Conservation (phyloP, 2,329 filamentous ascomycete genomes). For the Colletotrichum cordylinicola region DNA sequence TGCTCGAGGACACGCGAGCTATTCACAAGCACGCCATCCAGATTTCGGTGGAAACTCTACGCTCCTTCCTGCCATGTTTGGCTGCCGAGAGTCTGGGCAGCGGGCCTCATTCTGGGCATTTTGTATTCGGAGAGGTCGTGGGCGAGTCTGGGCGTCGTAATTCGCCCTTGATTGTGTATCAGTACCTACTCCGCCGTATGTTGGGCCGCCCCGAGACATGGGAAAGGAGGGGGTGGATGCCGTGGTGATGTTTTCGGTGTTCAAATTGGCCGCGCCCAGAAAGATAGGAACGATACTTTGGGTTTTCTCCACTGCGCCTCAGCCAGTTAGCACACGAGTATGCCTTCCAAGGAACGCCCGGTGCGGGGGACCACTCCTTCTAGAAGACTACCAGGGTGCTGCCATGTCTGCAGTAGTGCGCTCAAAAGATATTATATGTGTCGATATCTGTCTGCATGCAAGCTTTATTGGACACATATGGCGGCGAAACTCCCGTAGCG, state of each 20-base stretch:
- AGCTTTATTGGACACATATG: not conserved
- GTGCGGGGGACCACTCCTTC: constrained; percentile 14
- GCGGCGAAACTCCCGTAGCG: not conserved
- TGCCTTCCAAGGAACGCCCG: not conserved
- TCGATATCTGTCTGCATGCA: not conserved
- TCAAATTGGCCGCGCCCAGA: constrained; percentile 2
- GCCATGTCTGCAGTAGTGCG: not conserved
- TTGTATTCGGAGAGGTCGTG: not conserved
- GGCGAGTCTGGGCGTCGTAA: constrained; percentile 2
- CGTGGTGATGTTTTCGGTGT: constrained; percentile 5
- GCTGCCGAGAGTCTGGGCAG: constrained; percentile 18
- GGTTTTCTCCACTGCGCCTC: not conserved
- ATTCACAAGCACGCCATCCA: constrained; percentile 11
- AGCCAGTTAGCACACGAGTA: not conserved
- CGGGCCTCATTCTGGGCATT: constrained; percentile 19
- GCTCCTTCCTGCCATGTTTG: constrained; percentile 17
- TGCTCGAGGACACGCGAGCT: constrained; percentile 13
- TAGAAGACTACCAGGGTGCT: constrained; percentile 16
- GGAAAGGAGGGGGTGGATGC: not conserved
- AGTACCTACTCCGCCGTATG: not conserved
- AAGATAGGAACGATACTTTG: constrained; percentile 8
- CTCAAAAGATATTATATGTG: not conserved
- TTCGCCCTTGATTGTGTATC: not conserved
- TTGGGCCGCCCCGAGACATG: constrained; percentile 9
- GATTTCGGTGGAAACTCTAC: constrained; percentile 4